phyloP scores from a whole-genome alignment of 331 rosid genomes.

The Cydonia oblonga region DNA sequence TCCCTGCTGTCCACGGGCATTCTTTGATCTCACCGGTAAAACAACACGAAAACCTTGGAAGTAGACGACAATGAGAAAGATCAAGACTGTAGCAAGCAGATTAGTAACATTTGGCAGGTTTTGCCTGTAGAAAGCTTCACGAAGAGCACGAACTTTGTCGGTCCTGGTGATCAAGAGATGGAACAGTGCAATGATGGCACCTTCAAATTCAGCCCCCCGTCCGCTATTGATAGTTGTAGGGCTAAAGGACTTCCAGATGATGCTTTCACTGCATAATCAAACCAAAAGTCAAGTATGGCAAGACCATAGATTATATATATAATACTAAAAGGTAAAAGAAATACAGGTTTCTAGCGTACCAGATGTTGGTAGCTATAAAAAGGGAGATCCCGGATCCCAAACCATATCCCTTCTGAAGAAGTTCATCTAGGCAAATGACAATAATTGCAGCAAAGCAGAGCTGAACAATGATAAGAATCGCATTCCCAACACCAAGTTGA shows the following conservation, averaged over 20 bases:
- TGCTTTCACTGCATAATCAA: conserved; percentile 32
- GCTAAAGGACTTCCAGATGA: conserved; percentile 45
- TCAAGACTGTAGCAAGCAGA: conserved; percentile 33
- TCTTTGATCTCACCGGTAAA: conserved; percentile 45
- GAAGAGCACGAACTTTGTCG: conserved; percentile 43
- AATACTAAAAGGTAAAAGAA: not conserved
- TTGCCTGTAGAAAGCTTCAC: conserved; percentile 40
- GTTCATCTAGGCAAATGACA: conserved; percentile 42
- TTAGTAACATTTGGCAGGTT: conserved; percentile 42
- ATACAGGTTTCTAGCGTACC: conserved; percentile 8
- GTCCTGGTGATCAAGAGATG: conserved; percentile 32
- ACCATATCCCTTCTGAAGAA: conserved; percentile 52
- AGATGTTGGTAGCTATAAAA: conserved; percentile 40
- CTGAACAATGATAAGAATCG: conserved; percentile 34
- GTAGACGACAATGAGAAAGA: conserved; percentile 42
- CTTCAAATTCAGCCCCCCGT: conserved; percentile 46
- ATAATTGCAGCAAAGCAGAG: conserved; percentile 36
- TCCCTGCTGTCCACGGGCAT: conserved; percentile 37
- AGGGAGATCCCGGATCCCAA: conserved; percentile 44
- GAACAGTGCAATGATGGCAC: conserved; percentile 39
- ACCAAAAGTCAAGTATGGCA: not conserved
- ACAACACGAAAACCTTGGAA: conserved; percentile 50
- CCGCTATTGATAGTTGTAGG: conserved; percentile 39
- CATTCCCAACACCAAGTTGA: conserved; percentile 47
- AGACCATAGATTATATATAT: not conserved